Conservation (phyloP, 1,284 basidiomycete species). For the Vanrija sp. region DNA sequence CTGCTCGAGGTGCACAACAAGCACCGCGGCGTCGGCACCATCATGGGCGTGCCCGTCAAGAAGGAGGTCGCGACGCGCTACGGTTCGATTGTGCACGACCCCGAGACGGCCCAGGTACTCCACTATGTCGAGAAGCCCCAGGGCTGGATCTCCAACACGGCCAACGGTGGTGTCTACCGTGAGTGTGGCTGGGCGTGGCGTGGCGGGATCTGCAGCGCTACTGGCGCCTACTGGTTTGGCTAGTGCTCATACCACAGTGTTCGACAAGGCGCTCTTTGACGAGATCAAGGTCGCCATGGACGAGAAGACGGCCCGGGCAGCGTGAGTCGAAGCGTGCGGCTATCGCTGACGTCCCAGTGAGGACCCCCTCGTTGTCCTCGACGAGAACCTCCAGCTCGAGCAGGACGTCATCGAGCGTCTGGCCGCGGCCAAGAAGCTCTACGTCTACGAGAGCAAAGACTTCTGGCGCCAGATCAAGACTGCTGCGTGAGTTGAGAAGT, state of each 20-base stretch:
- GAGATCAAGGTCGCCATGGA: constrained; percentile 55
- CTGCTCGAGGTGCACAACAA: constrained; percentile 51
- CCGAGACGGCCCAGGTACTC: constrained; percentile 42
- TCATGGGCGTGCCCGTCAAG: constrained; percentile 52
- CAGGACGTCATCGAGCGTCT: constrained; percentile 55
- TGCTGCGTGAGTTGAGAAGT: constrained; percentile 45
- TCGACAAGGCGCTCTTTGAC: constrained; percentile 53
- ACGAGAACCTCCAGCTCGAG: constrained; percentile 54
- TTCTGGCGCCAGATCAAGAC: constrained; percentile 56
- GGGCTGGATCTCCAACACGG: constrained; percentile 52
- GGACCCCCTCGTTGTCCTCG: constrained; percentile 48
- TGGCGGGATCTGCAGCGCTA: too few species aligned
- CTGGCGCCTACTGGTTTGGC: not conserved
- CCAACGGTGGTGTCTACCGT: constrained; percentile 52
- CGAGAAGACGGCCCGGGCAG: constrained; percentile 48
- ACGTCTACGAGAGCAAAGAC: constrained; percentile 51
- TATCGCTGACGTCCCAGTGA: constrained; percentile 27
- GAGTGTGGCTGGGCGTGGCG: constrained; percentile 12
- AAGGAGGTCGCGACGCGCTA: constrained; percentile 51
- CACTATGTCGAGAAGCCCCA: constrained; percentile 56
- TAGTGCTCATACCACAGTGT: constrained; percentile 38
- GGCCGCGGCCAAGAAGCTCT: constrained; percentile 51
- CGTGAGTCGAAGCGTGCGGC: constrained; percentile 30
- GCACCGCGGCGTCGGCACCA: constrained; percentile 54
- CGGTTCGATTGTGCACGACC: constrained; percentile 53